Conservation (phyloP, 2,329 filamentous ascomycete genomes). For the Xylariaceae sp. region DNA sequence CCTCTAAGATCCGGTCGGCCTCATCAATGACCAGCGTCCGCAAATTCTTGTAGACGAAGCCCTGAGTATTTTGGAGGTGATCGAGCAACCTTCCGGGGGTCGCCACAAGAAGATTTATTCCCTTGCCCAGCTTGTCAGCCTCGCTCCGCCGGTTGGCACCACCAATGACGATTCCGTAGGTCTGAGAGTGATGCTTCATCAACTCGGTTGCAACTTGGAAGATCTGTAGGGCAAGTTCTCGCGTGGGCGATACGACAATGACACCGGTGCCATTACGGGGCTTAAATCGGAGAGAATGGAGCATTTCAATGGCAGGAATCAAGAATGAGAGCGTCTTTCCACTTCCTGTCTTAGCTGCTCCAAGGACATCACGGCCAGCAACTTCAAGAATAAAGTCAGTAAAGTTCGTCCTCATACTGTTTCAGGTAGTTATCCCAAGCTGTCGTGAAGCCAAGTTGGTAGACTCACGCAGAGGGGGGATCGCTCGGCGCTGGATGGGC, state of each 20-base stretch:
- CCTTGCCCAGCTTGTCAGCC: conserved; percentile 88
- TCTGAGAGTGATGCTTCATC: conserved; percentile 84
- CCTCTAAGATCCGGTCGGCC: conserved; percentile 91
- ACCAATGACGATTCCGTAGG: conserved; percentile 92
- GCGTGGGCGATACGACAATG: conserved; percentile 85
- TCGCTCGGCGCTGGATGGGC: conserved; percentile 81
- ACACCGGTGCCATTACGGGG: conserved; percentile 84
- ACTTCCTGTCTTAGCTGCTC: conserved; percentile 86
- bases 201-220: conserved; percentile 92
- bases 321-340: conserved; percentile 95
- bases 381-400: conserved; percentile 34
- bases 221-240: conserved; percentile 91
- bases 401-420: not conserved
- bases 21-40: conserved; percentile 94
- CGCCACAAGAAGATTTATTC: conserved; percentile 89
- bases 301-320: conserved; percentile 90
- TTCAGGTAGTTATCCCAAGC: not conserved
- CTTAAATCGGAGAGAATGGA: conserved; percentile 86
- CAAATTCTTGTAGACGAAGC: conserved; percentile 55
- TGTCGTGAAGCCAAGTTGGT: conserved; percentile 51
- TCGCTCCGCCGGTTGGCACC: conserved; percentile 88
- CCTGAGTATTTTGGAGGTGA: conserved; percentile 86
- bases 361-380: conserved; percentile 85
- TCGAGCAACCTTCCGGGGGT: conserved; percentile 90
- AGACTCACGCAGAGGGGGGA: conserved; percentile 60